Evolutionary conservation across 177 flowering plant genomes (phyloP).

Genomic region (Vitis hybrid): DNA sequence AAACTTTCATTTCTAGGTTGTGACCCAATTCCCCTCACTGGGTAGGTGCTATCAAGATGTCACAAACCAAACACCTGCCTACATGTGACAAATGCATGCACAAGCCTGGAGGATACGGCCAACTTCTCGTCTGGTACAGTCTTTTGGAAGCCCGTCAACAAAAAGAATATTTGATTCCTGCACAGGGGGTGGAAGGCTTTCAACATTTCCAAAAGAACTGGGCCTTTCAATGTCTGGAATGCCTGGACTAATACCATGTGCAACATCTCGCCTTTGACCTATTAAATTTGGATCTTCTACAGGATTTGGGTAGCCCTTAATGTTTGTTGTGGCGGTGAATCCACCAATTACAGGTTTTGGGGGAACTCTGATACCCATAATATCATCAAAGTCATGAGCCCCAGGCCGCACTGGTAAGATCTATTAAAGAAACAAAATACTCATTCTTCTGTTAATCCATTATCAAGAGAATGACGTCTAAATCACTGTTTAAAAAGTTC

Average conservation of each 20-base stretch:
- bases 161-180: slow-evolving; percentile 59
- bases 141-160: slow-evolving; percentile 65
- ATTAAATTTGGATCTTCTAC: slow-evolving; percentile 34
- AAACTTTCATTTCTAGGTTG: neutral
- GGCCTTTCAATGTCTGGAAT: slow-evolving; percentile 44
- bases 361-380: slow-evolving; percentile 25
- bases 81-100: neutral
- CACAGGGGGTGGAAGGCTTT: slow-evolving; percentile 17
- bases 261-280: slow-evolving; percentile 39
- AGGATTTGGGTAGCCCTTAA: slow-evolving; percentile 31
- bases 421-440: slow-evolving; percentile 15
- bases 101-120: slow-evolving; percentile 51
- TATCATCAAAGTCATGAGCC: slow-evolving; percentile 37
- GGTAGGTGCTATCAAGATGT: neutral
- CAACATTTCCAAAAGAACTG: slow-evolving; percentile 32
- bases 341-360: slow-evolving; percentile 37
- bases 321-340: slow-evolving; percentile 31
- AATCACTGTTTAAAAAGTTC: slow-evolving; percentile 3
- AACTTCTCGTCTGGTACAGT: slow-evolving; percentile 60
- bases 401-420: slow-evolving; percentile 34
- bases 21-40: slow-evolving; percentile 2
- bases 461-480: neutral
- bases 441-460: too few relatives aligned
- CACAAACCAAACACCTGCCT: neutral
- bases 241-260: slow-evolving; percentile 23